Evolutionary conservation across 768 basidiomycete genomes (phyloP), one percentile per base, ranked within the genome.

Genomic region (Gyrodon lividus): DNA sequence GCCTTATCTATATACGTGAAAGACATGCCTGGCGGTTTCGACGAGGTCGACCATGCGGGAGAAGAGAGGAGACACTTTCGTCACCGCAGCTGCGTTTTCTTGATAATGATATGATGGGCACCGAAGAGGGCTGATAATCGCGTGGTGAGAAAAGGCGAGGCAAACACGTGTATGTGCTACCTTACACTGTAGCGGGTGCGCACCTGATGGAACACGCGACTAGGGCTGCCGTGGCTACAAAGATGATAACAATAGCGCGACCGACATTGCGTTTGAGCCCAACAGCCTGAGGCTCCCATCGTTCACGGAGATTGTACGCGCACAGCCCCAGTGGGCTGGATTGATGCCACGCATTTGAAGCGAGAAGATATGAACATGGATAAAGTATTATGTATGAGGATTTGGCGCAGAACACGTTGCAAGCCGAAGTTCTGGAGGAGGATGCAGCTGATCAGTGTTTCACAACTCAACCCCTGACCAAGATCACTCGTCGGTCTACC

Each of bases 1-100:
- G 55, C 51, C 56, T 65, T 22, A 52, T 56, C 65, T 69, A 67
- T 63, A 60, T 70, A 66, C 38, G 56, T 46, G 55, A n/a, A 51
- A 43, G 40, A 22, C 54, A 67, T 48, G 67, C 67, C 67, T 67
- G 69, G 58, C 45, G 67, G 63, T 60, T 69, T 70, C 69, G 67
- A 70, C 50, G 67, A 69, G 67, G 67, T 57, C 38, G 46, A 46
- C 67, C 66, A 68, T 54, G 67, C 59, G 57, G 54, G 49, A 17
- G 56, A 42, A 42, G 60, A 68, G 67, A 59, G 61, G 59, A 61
- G 54, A 46, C 39, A 56, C 43, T 49, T 48, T 46, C 54, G 57
- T 54, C 19, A 56, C 40, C 44, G 53, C 41, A 47, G 47, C 37
- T 55, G 54, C 65, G 52, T 61, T 28, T 59, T 23, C 50, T 47